phyloP scores from a whole-genome alignment of 2,329 filamentous ascomycete species.

The Volutella citrinella region DNA sequence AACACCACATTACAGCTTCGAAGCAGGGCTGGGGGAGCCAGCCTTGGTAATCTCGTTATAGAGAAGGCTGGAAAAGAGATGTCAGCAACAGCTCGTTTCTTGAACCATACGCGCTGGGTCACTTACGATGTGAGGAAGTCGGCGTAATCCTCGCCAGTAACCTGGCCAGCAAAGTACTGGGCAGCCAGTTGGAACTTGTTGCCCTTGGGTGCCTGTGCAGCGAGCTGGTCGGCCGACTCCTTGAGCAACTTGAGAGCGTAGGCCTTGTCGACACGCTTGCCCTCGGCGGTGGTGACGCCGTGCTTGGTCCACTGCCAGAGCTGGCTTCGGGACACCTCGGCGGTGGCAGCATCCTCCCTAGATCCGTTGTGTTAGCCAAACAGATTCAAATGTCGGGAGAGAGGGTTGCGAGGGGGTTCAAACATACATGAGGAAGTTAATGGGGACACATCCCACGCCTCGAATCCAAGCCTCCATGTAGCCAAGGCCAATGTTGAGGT shows the following conservation, averaged over 20 bases:
- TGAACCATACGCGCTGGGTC: not conserved
- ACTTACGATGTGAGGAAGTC: constrained; percentile 87
- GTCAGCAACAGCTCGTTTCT: constrained; percentile 3
- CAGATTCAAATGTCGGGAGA: not conserved
- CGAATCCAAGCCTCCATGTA: constrained; percentile 99
- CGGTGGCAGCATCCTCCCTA: constrained; percentile 90
- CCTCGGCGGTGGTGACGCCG: constrained; percentile 73
- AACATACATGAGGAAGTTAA: constrained; percentile 96
- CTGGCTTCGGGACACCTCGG: constrained; percentile 91
- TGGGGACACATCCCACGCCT: constrained; percentile 91
- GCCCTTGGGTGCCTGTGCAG: constrained; percentile 72
- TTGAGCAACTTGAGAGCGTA: constrained; percentile 84
- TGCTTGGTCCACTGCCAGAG: constrained; percentile 93
- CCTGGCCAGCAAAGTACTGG: constrained; percentile 88
- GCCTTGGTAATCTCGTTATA: constrained; percentile 85
- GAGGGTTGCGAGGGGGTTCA: constrained; percentile 15
- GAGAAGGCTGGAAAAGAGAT: constrained; percentile 58
- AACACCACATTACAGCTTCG: constrained; percentile 54
- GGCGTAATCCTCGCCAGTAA: constrained; percentile 95
- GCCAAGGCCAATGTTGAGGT: constrained; percentile 90
- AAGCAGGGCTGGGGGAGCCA: constrained; percentile 56
- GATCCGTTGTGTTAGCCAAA: constrained; percentile 13
- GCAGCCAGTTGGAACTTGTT: constrained; percentile 91
- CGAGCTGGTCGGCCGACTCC: constrained; percentile 77
- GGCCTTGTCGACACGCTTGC: constrained; percentile 88